phyloP scores from a whole-genome alignment of 2,329 filamentous ascomycete genomes.

The Colletotrichum musae region DNA sequence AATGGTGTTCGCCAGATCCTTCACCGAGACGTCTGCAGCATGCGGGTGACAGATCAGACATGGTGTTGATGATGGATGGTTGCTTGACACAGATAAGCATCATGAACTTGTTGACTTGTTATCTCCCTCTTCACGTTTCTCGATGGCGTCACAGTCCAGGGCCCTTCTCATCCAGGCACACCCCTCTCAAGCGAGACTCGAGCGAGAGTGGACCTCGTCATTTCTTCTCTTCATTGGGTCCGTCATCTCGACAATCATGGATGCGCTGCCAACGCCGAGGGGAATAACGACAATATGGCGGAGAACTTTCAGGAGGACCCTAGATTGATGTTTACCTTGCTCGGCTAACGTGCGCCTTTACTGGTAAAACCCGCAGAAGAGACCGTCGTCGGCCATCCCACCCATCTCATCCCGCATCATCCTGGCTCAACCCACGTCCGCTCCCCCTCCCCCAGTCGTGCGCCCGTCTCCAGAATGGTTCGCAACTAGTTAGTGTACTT shows the following conservation, averaged over 20 bases:
- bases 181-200: neutral
- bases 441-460: conserved; percentile 15
- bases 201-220: neutral
- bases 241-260: neutral
- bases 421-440: neutral
- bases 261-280: neutral
- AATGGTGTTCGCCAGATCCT: neutral
- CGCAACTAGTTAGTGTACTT: no score
- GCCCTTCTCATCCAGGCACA: neutral
- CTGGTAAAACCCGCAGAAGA: neutral
- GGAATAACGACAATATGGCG: neutral
- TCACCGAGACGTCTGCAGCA: neutral
- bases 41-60: conserved; percentile 5
- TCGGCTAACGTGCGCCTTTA: neutral
- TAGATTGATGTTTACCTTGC: neutral
- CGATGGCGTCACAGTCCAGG: conserved; percentile 6
- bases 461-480: conserved; percentile 21
- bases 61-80: no score
- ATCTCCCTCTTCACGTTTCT: neutral
- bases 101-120: no score
- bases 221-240: neutral
- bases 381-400: no score
- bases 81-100: no score
- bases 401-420: conserved; percentile 6
- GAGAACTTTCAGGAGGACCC: conserved; percentile 7